Conservation (phyloP, 2,329 filamentous ascomycete genomes). For the Onygena corvina region DNA sequence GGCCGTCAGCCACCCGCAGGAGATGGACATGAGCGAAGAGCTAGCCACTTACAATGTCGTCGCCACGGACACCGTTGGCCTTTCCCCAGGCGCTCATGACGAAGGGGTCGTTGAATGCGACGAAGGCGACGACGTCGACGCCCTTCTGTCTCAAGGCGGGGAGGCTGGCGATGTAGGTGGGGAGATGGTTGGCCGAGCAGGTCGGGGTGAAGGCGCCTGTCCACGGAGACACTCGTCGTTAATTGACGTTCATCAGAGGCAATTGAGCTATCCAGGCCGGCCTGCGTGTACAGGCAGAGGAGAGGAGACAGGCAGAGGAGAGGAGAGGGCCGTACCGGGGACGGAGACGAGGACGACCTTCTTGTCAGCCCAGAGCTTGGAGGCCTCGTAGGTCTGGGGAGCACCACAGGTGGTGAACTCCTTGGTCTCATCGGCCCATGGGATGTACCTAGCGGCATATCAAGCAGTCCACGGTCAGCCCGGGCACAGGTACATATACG, state of each 20-base stretch:
- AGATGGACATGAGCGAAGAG: too few relatives aligned
- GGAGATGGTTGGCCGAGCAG: slow-evolving; percentile 70
- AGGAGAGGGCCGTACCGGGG: slow-evolving; percentile 39
- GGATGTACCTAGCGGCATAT: slow-evolving; percentile 51
- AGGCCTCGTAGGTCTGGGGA: slow-evolving; percentile 66
- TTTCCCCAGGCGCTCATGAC: slow-evolving; percentile 88
- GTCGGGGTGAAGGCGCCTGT: slow-evolving; percentile 73
- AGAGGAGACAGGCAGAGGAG: background rate
- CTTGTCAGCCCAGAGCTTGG: slow-evolving; percentile 60
- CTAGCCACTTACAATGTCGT: slow-evolving; percentile 55
- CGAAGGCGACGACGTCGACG: slow-evolving; percentile 68
- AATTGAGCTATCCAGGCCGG: too few relatives aligned
- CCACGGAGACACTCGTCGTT: too few relatives aligned
- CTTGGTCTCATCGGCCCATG: slow-evolving; percentile 56
- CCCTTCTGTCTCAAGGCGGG: slow-evolving; percentile 63
- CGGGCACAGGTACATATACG: background rate
- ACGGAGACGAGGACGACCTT: slow-evolving; percentile 59
- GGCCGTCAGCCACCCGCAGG: background rate
- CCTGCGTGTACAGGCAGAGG: background rate
- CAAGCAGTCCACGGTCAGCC: slow-evolving; percentile 7
- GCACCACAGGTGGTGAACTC: slow-evolving; percentile 65
- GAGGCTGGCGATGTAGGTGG: slow-evolving; percentile 64
- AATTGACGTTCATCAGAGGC: background rate
- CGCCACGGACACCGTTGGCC: slow-evolving; percentile 65
- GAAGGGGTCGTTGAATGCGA: slow-evolving; percentile 73